Evolutionary conservation across 352 stramenopile species (phyloP), one percentile per base, ranked within the genome.

Genomic region (Blastocystis hominis): DNA sequence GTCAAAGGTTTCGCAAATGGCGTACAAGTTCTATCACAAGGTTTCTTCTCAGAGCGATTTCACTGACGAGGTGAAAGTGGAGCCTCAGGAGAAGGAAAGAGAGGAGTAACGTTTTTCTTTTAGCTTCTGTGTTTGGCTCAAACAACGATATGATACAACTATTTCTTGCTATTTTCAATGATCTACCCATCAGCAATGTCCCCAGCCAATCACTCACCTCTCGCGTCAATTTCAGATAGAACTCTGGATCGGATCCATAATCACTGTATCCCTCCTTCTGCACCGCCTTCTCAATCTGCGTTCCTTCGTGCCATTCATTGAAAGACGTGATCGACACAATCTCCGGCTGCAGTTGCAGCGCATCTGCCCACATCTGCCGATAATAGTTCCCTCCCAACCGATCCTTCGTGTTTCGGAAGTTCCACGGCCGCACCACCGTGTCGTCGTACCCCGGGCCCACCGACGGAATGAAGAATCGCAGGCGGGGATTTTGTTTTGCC

Each of bases 271-370:
- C 62, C 24, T 87, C 15, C 30, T 87, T 87, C 17, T 66, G 24
- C 20, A 88, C 75, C 17, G 86, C 76, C 20, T 24, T 42, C 55
- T 90, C 88, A 44, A 90, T 89, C 47, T 90, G 87, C 0, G 88
- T 88, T 10, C 88, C 88, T 75, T 90, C 88, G 61, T 90, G 88
- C 88, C 88, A 90, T 46, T 90, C 88, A 75, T 90, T 90, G 55
- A 90, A 90, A 0, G 76, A 89, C 30, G 88, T 90, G 40, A 90
- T 70, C 3, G 63, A 87, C 15, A 90, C 63, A 62, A 72, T 53
- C 13, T 61, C 40, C 24, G 63, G 34, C 17, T 75, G 44, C 4
- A 61, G n/a, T 4, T 62, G 17, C 17, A 89, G 10, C 6, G 88
- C 88, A 9, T 47, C 53, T 46, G 72, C 46, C 87, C 87, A 90